Evolutionary conservation across 257 asterid species (phyloP).

Genomic region (Nyctanthes arbortristis): DNA sequence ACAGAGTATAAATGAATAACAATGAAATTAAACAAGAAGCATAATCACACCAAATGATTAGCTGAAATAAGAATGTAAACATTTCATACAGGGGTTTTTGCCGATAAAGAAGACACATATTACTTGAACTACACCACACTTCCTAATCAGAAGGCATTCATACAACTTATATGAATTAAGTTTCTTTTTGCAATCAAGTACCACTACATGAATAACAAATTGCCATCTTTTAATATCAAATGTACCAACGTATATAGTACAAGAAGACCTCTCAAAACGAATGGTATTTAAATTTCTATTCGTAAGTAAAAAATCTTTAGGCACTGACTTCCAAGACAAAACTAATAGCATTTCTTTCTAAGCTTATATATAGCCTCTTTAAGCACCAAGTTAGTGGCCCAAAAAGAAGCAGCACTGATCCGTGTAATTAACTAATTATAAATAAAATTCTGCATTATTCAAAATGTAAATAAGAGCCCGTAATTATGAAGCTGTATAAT

Average conservation of each 20-base stretch:
- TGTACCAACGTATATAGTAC: background rate
- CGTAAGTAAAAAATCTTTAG: background rate
- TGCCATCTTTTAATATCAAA: background rate
- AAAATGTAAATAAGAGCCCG: background rate
- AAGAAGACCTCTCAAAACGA: background rate
- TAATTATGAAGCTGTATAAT: background rate
- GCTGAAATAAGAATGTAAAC: slow-evolving; percentile 1
- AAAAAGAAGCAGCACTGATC: too few species aligned
- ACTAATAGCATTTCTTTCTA: too few species aligned
- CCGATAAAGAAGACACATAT: slow-evolving; percentile 7
- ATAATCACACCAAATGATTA: slow-evolving; percentile 15
- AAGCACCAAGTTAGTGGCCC: too few species aligned
- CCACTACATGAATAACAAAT: background rate
- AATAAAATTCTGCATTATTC: background rate
- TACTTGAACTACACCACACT: slow-evolving; percentile 7
- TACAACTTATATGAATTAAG: background rate
- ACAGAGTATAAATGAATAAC: slow-evolving; percentile 17
- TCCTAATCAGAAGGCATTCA: slow-evolving; percentile 14
- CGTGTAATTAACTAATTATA: too few species aligned
- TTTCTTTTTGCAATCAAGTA: background rate
- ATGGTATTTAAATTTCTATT: background rate
- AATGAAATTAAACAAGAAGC: slow-evolving; percentile 12
- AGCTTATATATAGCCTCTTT: too few species aligned
- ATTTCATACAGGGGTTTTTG: background rate
- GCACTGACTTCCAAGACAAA: too few species aligned